Conservation (phyloP, 352 stramenopile species). For the Phytophthora cryptogea region DNA sequence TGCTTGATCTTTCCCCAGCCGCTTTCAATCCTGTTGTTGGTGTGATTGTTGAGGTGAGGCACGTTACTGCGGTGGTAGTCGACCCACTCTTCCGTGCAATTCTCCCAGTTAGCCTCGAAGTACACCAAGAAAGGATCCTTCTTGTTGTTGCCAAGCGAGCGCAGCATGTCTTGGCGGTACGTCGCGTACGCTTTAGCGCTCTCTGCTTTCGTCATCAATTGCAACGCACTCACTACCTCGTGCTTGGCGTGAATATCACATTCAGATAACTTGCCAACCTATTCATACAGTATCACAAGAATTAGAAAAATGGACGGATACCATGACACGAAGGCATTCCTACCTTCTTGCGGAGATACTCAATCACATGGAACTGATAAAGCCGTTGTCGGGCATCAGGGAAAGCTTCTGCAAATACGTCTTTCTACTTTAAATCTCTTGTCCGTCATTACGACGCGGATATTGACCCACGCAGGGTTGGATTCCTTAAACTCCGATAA, state of each 20-base stretch:
- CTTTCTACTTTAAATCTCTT: conserved; percentile 16
- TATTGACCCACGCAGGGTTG: conserved; percentile 14
- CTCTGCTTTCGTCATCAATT: conserved; percentile 17
- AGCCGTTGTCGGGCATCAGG: not conserved
- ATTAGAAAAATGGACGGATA: too few species aligned
- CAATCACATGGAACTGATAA: conserved; percentile 13
- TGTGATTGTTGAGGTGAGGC: conserved; percentile 9
- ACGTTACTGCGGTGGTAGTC: conserved; percentile 7
- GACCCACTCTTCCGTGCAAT: conserved; percentile 4
- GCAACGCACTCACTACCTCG: not conserved
- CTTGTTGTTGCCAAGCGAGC: conserved; percentile 6
- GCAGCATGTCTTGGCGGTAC: conserved; percentile 1
- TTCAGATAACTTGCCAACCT: conserved; percentile 8
- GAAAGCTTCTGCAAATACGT: not conserved
- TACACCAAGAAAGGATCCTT: conserved; percentile 12
- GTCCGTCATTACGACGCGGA: conserved; percentile 15
- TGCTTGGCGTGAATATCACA: not conserved
- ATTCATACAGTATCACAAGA: not conserved
- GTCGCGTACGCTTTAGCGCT: not conserved
- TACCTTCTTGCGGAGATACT: not conserved
- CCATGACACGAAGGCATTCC: too few species aligned
- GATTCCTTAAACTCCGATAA: conserved; percentile 13
- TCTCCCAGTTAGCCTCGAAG: conserved; percentile 16
- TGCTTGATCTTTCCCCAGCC: conserved; percentile 15
- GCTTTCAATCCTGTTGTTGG: conserved; percentile 14